phyloP scores from a whole-genome alignment of 192 early-diverging fungal species.

The Globomyces pollinis-pini region DNA sequence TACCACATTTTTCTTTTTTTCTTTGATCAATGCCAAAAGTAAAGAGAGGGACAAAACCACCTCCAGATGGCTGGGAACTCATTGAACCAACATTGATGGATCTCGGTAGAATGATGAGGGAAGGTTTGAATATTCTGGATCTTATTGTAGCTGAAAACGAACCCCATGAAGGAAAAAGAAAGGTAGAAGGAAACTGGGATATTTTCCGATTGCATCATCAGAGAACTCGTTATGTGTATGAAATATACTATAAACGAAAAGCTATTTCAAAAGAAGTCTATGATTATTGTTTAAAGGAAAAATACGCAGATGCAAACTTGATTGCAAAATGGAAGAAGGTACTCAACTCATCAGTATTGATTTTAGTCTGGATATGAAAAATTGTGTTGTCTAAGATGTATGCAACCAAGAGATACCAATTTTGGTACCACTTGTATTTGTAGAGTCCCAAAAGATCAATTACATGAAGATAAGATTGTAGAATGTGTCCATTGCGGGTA shows the following conservation, averaged over 20 bases:
- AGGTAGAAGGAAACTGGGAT: slow-evolving; percentile 85
- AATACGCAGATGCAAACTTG: slow-evolving; percentile 82
- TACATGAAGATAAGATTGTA: slow-evolving; percentile 83
- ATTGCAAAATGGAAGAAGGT: slow-evolving; percentile 99
- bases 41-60: slow-evolving; percentile 63
- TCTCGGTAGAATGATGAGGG: slow-evolving; percentile 89
- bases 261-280: slow-evolving; percentile 89
- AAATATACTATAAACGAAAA: slow-evolving; percentile 91
- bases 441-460: slow-evolving; percentile 83
- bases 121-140: no score
- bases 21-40: slow-evolving; percentile 42
- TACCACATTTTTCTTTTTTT: no score
- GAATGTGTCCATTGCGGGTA: slow-evolving; percentile 95
- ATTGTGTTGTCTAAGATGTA: slow-evolving; percentile 93
- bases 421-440: slow-evolving; percentile 97
- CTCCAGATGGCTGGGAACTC: slow-evolving; percentile 92
- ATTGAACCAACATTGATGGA: slow-evolving; percentile 90
- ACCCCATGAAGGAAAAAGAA: slow-evolving; percentile 85
- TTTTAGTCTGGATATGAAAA: slow-evolving; percentile 85
- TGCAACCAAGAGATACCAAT: slow-evolving; percentile 95
- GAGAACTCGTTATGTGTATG: slow-evolving; percentile 92
- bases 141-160: slow-evolving; percentile 80
- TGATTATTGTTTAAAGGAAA: slow-evolving; percentile 85
- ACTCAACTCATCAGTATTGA: not conserved
- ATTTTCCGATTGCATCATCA: slow-evolving; percentile 97